phyloP scores from a whole-genome alignment of 257 asterid genomes.

The Mentha longifolia region DNA sequence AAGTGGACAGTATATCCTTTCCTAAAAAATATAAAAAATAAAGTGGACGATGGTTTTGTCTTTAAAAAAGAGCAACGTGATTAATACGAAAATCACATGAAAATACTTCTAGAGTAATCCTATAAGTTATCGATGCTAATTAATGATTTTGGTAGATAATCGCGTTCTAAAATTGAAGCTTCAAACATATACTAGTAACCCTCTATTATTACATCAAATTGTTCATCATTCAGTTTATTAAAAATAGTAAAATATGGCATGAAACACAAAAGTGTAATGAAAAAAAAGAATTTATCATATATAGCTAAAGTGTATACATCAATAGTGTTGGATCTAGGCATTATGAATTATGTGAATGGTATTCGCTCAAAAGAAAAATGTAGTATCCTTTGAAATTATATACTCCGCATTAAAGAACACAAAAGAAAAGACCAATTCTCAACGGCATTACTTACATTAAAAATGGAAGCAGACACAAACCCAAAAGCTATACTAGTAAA shows the following conservation, averaged over 20 bases:
- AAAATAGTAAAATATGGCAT: no score
- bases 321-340: not conserved
- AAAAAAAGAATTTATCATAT: no score
- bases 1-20: no score
- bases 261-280: not conserved
- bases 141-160: not conserved
- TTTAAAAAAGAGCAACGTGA: no score
- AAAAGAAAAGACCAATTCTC: not conserved
- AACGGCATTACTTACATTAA: not conserved
- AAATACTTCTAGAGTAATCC: not conserved
- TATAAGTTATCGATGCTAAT: not conserved
- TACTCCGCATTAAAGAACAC: not conserved
- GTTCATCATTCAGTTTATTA: no score
- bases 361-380: not conserved
- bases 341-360: not conserved
- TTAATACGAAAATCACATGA: not conserved
- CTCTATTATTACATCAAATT: not conserved
- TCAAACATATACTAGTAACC: not conserved
- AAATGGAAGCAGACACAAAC: not conserved
- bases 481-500: not conserved
- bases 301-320: not conserved
- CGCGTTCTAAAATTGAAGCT: slow-evolving; percentile 18
- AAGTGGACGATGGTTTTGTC: no score
- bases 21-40: no score
- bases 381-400: not conserved